Base-by-base conservation (phyloP, 2,329 filamentous ascomycete genomes). In the Cryphonectria naterciae region DNA sequence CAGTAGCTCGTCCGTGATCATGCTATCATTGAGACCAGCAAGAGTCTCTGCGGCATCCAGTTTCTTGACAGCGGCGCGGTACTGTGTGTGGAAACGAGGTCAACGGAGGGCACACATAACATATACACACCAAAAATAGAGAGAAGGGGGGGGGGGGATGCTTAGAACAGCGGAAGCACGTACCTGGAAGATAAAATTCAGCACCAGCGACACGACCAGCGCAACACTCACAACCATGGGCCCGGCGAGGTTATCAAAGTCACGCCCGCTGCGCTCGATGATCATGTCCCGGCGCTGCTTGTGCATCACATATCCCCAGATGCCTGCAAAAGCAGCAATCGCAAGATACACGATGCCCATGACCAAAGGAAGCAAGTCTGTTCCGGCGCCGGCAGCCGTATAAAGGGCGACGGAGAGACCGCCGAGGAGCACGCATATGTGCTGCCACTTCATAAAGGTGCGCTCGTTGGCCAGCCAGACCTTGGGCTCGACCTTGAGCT, bases 381-480 rank as follows among this genome's bases (percentile, higher is more conserved):
- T 84, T 80, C 97, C 93, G 75, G 91, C 84, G 8, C 93, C 93
- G 0, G 95, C 95, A 0, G 95, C 94, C 76, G 97, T 95, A 83
- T 95, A 98, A 39, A 99, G 84, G 32, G 92, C 93, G 17, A 99
- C 84, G 0, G 93, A 93, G 41, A 99, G 83, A 32, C 91, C 91
- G 52, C 94, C 95, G 35, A 99, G 89, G 19, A 99, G 86, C 65
- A 99, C 89, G 73, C 90, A 92, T 77, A 99, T 94, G 80, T 98
- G 95, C 84, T 98, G 93, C 96, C 96, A 99, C 81, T 98, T 98
- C 81, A 99, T 91, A 79, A 98, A 99, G 0, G 96, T 99, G 73
- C 96, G 92, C 83, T 99, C 95, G 81, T 99, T 99, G 68, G 96
- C 96, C 70, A 99, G 91, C 95, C 96, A 99, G 41, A 99, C 95